Conservation (phyloP, 2,329 filamentous ascomycete species). For the Pestalotiopsis sp. region DNA sequence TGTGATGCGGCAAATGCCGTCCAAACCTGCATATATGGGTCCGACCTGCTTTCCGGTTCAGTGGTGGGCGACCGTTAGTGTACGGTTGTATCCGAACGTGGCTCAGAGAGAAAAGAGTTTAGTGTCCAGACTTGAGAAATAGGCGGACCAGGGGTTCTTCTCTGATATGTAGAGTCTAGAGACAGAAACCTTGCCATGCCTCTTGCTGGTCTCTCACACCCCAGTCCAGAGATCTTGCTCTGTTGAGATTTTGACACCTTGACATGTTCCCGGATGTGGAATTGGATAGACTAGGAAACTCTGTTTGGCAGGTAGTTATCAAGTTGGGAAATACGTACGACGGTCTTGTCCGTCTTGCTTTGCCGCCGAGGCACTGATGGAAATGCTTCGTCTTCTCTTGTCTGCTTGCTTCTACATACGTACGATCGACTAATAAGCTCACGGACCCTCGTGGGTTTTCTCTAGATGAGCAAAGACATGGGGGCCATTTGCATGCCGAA, state of each 20-base stretch:
- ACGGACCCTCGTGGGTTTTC: not conserved
- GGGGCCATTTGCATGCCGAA: not conserved
- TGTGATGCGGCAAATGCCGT: conserved; percentile 4
- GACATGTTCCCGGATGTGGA: not conserved
- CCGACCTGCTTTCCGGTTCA: conserved; percentile 7
- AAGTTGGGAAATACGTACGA: not conserved
- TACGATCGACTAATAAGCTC: not conserved
- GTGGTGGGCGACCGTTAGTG: not conserved
- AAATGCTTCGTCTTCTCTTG: no score
- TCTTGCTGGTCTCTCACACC: not conserved
- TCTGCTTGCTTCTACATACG: not conserved
- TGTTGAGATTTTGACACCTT: not conserved
- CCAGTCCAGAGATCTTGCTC: not conserved
- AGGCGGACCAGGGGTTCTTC: not conserved
- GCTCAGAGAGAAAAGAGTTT: not conserved
- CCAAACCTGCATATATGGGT: not conserved
- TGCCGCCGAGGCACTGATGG: not conserved
- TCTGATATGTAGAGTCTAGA: not conserved
- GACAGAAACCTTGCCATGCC: not conserved
- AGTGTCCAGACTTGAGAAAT: not conserved
- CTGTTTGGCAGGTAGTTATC: not conserved
- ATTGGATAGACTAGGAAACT: not conserved
- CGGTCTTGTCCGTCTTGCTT: not conserved
- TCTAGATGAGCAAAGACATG: not conserved
- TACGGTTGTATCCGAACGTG: conserved; percentile 4